Evolutionary conservation across 169 alveolate genomes (phyloP).

Genomic region (Eimeria acervulina): DNA sequence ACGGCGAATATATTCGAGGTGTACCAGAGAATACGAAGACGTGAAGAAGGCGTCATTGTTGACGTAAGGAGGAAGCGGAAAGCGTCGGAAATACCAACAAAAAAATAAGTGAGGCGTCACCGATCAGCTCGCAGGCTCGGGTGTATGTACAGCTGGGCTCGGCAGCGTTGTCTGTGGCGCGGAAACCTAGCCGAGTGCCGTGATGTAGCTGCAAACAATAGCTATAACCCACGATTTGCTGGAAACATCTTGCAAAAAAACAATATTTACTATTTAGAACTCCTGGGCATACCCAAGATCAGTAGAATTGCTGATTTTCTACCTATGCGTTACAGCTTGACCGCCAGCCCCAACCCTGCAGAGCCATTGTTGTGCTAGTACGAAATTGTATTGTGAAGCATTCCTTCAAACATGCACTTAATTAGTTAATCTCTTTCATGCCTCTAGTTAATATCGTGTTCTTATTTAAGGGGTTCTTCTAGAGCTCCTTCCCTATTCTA

Average conservation of each 20-base stretch:
- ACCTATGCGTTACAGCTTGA: not conserved
- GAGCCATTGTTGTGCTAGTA: no score
- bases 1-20: no score
- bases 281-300: not conserved
- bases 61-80: not conserved
- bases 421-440: not conserved
- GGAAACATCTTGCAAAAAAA: not conserved
- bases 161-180: not conserved
- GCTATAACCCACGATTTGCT: not conserved
- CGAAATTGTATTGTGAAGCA: no score
- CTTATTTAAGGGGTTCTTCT: not conserved
- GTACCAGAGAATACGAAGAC: constrained; percentile 6
- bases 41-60: not conserved
- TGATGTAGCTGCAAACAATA: not conserved
- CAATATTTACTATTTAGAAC: not conserved
- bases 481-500: not conserved
- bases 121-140: not conserved
- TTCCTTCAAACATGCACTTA: no score
- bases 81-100: not conserved
- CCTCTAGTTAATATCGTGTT: not conserved
- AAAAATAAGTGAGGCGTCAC: not conserved
- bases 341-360: not conserved
- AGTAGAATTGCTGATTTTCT: not conserved
- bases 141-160: not conserved
- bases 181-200: not conserved